Conservation (phyloP, 345 rosid genomes). For the Combretum micranthum region DNA sequence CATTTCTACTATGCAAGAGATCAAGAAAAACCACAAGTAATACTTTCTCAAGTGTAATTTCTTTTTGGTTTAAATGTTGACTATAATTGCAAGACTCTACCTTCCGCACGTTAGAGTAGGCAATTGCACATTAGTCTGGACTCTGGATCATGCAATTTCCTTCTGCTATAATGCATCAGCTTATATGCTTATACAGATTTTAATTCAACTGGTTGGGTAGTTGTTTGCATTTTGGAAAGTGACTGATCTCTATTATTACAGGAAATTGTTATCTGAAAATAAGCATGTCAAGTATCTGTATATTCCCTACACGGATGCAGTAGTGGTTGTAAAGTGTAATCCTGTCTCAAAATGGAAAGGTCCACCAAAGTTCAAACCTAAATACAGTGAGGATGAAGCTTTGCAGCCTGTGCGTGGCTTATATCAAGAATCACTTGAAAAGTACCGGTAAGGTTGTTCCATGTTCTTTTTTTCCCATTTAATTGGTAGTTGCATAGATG, state of each 20-base stretch:
- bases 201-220: neutral
- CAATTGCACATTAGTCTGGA: too few species aligned
- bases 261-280: slow-evolving; percentile 77
- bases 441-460: slow-evolving; percentile 55
- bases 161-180: too few species aligned
- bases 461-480: neutral
- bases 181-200: too few species aligned
- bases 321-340: slow-evolving; percentile 89
- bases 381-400: slow-evolving; percentile 68
- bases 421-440: slow-evolving; percentile 54
- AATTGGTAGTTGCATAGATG: neutral
- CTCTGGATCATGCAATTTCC: too few species aligned
- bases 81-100: too few species aligned
- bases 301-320: slow-evolving; percentile 76
- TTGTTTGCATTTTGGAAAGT: slow-evolving; percentile 4
- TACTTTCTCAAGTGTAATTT: slow-evolving; percentile 5
- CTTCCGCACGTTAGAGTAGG: too few species aligned
- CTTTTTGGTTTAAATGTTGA: too few species aligned
- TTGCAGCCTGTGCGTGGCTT: slow-evolving; percentile 63
- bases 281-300: slow-evolving; percentile 92
- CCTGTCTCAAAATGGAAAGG: slow-evolving; percentile 89
- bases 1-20: slow-evolving; percentile 60
- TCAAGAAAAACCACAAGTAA: slow-evolving; percentile 94
- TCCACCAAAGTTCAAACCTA: slow-evolving; percentile 71
- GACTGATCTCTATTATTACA: slow-evolving; percentile 22